phyloP scores from a whole-genome alignment of 805 yeast species.

The Kodamaea nitidulidarum region DNA sequence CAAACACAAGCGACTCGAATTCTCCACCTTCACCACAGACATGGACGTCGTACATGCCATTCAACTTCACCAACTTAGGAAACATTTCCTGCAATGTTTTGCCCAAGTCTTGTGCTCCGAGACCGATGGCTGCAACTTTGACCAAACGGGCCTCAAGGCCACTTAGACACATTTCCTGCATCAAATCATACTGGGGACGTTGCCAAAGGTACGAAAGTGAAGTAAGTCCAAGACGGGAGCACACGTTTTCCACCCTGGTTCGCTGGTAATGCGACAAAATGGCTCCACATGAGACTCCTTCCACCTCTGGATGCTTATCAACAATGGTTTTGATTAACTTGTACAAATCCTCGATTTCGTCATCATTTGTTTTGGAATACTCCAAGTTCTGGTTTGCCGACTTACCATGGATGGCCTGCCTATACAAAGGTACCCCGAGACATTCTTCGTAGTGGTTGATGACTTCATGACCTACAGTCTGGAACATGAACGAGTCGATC shows the following conservation, averaged over 20 bases:
- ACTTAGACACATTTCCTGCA: slow-evolving; percentile 75
- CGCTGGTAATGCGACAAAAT: slow-evolving; percentile 93
- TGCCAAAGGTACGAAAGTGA: slow-evolving; percentile 87
- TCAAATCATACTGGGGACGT: slow-evolving; percentile 70
- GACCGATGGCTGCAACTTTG: slow-evolving; percentile 92
- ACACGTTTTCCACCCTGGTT: slow-evolving; percentile 88
- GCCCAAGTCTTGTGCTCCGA: slow-evolving; percentile 64
- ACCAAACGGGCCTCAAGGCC: slow-evolving; percentile 75
- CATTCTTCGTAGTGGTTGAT: slow-evolving; percentile 63
- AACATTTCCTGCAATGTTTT: slow-evolving; percentile 57
- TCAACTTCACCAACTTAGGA: slow-evolving; percentile 54
- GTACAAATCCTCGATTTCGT: slow-evolving; percentile 85
- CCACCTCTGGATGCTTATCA: slow-evolving; percentile 59
- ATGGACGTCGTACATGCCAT: slow-evolving; percentile 72
- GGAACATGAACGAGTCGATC: slow-evolving; percentile 94
- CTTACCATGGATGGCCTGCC: slow-evolving; percentile 59
- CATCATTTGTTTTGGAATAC: slow-evolving; percentile 61
- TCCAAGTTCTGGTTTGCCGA: slow-evolving; percentile 66
- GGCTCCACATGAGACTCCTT: slow-evolving; percentile 94
- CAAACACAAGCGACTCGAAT: slow-evolving; percentile 88
- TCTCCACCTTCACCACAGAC: slow-evolving; percentile 99
- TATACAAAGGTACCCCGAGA: slow-evolving; percentile 73
- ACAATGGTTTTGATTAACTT: slow-evolving; percentile 48
- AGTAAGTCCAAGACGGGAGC: slow-evolving; percentile 64
- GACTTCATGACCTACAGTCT: slow-evolving; percentile 90